Base-by-base conservation (phyloP, 1,139 yeast genomes). In the Candida pseudocylindracea region DNA sequence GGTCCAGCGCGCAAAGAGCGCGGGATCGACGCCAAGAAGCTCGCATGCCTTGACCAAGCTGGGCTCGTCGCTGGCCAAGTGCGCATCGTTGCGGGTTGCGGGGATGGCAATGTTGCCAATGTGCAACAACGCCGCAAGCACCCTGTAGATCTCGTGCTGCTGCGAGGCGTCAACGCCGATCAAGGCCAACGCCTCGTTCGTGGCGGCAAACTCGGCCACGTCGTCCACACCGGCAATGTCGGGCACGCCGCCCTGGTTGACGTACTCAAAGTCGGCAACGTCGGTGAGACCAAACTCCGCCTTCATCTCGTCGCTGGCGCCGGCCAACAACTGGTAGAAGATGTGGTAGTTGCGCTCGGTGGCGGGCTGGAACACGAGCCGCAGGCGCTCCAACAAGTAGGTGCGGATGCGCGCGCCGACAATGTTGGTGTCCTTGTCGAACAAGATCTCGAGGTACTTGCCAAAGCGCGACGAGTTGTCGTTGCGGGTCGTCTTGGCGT, bases 391-490 rank as follows among this genome's bases (percentile, higher is more conserved):
- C 45, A 88, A 64, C 42, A 88, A 61, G 49, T 85, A 88, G 0
- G 96, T 88, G 54, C 95, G 68, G 38, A 88, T 79, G 45, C 88
- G 67, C 8, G 98, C 96, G 45, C 98, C 98, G 43, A 81, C 75
- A 46, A 88, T 88, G 32, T 80, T 68, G 10, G 78, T 70, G 26
- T 66, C 50, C 29, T 63, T 53, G 51, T 83, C 76, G 48, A 88
- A 88, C 42, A 81, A 59, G 42, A 88, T 88, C 54, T 88, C 96
- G 46, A 88, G 63, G 49, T 88, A 88, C 53, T 88, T 88, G 49
- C 98, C 98, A 49, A 88, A 88, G 51, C 98, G 73, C 12, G 96
- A 85, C 29, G 96, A 88, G 53, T 88, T 88, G 53, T 88, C 96
- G 50, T 88, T 88, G 58, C 98, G 72, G 3, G 93, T 83, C 4